Evolutionary conservation across 768 basidiomycete genomes (phyloP), one percentile per base, ranked within the genome.

Genomic region (Agaricus blazei): DNA sequence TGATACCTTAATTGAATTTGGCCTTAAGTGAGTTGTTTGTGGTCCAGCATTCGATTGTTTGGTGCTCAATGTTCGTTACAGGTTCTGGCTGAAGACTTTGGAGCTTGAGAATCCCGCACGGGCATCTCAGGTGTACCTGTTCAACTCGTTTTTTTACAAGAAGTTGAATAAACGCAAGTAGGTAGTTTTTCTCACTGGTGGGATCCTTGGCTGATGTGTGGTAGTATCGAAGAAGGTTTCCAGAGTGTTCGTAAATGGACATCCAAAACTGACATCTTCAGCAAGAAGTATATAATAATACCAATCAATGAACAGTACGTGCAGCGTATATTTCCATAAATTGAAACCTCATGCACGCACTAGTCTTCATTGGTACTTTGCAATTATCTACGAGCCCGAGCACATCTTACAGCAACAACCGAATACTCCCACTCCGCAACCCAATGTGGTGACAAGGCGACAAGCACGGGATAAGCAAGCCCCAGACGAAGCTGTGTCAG

Each of bases 81-180:
- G 93, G 66, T 72, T 85, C 12, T 91, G 90, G 87, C 75, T 87
- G 9, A 77, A 73, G 48, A 76, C 80, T 6, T 68, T 90, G 26
- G 79, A 82, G 58, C 70, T 67, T 37, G 70, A 64, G 36, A 65
- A 87, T 58, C 85, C 87, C 2, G 76, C 76, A 14, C 70, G 90
- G 3, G 89, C 84, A 1, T 79, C 84, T 2, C 79, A 90, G 61
- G 77, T 95, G 1, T 87, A 98, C 63, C 80, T 98, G 3, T 98
- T 98, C 75, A 98, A 87, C 68, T 95, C 95, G 0, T 99, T 98
- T 72, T 98, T 99, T 70, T 98, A 95, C 75, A 92, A 95, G 75
- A 96, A 97, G 69, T 71, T 99, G 27, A 87, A 86, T 56, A 79
- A 79, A 51, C 88, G 82, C 66, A 81, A 76, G 84, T 85, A 65